phyloP scores from a whole-genome alignment of 495 filamentous ascomycete species.

The Mycothermus thermophilus region DNA sequence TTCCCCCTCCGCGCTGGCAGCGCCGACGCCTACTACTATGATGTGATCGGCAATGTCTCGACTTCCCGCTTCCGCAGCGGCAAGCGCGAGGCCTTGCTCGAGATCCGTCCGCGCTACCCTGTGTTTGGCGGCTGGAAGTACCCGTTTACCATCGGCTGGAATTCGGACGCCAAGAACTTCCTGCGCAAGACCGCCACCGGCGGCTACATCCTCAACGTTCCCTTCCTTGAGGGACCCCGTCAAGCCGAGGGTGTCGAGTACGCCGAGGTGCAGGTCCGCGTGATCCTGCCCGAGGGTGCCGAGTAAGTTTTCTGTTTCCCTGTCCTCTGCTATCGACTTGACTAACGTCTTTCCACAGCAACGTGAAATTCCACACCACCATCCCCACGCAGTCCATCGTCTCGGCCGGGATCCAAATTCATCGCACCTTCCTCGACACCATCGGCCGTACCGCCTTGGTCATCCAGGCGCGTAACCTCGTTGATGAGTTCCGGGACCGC shows the following conservation, averaged over 20 bases:
- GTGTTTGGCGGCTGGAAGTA: slow-evolving; percentile 97
- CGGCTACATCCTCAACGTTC: slow-evolving; percentile 76
- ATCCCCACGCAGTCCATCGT: slow-evolving; percentile 46
- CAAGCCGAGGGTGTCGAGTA: slow-evolving; percentile 73
- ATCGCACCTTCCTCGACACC: slow-evolving; percentile 87
- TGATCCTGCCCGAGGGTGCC: slow-evolving; percentile 85
- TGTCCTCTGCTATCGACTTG: background rate
- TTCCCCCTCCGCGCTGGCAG: slow-evolving; percentile 68
- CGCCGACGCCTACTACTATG: slow-evolving; percentile 79
- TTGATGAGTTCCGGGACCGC: slow-evolving; percentile 72
- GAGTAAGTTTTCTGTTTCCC: slow-evolving; percentile 40
- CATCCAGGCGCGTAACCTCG: slow-evolving; percentile 69
- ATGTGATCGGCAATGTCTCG: slow-evolving; percentile 94
- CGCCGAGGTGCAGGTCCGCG: slow-evolving; percentile 60
- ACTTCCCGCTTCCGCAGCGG: slow-evolving; percentile 78
- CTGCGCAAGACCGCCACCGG: slow-evolving; percentile 50
- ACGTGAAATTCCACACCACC: slow-evolving; percentile 52
- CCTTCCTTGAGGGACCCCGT: slow-evolving; percentile 90
- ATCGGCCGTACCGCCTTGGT: slow-evolving; percentile 71
- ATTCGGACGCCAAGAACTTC: slow-evolving; percentile 64
- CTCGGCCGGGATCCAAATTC: slow-evolving; percentile 33
- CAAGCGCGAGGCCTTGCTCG: slow-evolving; percentile 63
- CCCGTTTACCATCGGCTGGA: slow-evolving; percentile 89
- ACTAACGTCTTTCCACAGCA: slow-evolving; percentile 27
- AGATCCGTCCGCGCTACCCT: slow-evolving; percentile 84